phyloP scores from a whole-genome alignment of 352 stramenopile genomes.

The Peronospora farinosa region DNA sequence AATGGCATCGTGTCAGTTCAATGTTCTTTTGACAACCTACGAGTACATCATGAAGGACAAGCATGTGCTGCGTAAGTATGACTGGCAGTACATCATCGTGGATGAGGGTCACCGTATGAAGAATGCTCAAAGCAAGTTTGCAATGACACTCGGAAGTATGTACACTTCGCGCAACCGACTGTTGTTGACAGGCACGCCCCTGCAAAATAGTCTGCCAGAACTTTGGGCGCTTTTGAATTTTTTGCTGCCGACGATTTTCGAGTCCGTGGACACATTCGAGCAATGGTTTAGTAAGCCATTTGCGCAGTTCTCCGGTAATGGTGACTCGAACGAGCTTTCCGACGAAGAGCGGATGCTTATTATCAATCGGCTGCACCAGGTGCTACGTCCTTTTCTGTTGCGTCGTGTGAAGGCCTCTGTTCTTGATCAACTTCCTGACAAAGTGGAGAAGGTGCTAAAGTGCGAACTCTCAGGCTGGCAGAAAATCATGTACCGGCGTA shows the following conservation, averaged over 20 bases:
- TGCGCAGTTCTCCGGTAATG: slow-evolving; percentile 67
- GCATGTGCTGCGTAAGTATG: slow-evolving; percentile 81
- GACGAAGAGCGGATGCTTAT: slow-evolving; percentile 88
- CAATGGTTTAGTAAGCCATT: slow-evolving; percentile 89
- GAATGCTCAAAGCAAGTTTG: slow-evolving; percentile 88
- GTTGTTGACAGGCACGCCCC: slow-evolving; percentile 96
- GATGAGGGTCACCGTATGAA: slow-evolving; percentile 93
- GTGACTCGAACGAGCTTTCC: slow-evolving; percentile 75
- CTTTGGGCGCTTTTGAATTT: slow-evolving; percentile 91
- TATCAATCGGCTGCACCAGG: slow-evolving; percentile 82
- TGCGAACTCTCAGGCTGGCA: slow-evolving; percentile 85
- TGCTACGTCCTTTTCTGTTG: slow-evolving; percentile 79
- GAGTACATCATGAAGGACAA: slow-evolving; percentile 92
- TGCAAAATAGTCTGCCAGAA: slow-evolving; percentile 96
- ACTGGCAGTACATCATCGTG: slow-evolving; percentile 92
- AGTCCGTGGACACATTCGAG: slow-evolving; percentile 86
- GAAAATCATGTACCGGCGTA: slow-evolving; percentile 85
- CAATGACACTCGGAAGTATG: slow-evolving; percentile 76
- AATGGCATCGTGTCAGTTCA: slow-evolving; percentile 85
- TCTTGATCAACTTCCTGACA: slow-evolving; percentile 80
- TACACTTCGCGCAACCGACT: slow-evolving; percentile 87
- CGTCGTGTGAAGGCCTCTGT: slow-evolving; percentile 84
- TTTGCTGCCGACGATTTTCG: slow-evolving; percentile 88
- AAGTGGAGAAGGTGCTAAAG: slow-evolving; percentile 83
- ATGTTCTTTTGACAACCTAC: slow-evolving; percentile 92